Base-by-base conservation (phyloP, 495 filamentous ascomycete species). In the Aspergillus indologenus region DNA sequence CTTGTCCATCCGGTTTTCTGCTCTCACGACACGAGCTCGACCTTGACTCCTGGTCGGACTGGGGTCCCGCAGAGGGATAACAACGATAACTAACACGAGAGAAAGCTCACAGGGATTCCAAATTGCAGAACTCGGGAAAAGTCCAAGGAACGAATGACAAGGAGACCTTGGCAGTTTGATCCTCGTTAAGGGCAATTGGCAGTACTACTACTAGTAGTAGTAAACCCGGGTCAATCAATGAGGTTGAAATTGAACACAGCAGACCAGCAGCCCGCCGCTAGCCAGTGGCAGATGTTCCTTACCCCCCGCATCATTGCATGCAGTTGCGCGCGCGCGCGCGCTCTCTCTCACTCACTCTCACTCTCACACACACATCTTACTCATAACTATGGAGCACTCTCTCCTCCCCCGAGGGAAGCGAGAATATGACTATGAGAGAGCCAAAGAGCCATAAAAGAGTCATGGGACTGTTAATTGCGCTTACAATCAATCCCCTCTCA, bases 271-370 rank as follows among this genome's bases (percentile, higher is more conserved):
- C 22, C 22, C 22, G 50, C 29, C 43, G 31, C 47, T 50, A 64
- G 61, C 71, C 71, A 74, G 65, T 73, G 59, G 66, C 58, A 63
- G 57, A 58, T 58, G 69, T 68, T 71, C 69, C 69, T 72, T 17
- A 14, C 59, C 60, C 62, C 65, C 66, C 69, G 65, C 65, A 63
- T 60, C 47, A 15, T 48, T 42, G 47, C 53, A 56, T 48, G 58
- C 45, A 51, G 34, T 49, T 47, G 50, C 29, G 42, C 49, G 58
- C 22, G 53, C 47, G 51, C 19, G 47, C 34, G 5, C 12, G 2
- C 34, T 2, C 34, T 40, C 12, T 40, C n/a, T n/a, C n/a, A 40
- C 34, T 6, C 12, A 40, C 34, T 40, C 12, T 11, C 12, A 40
- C 34, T 40, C 34, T 40, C n/a, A n/a, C n/a, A n/a, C n/a, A n/a